A percentile compares a stretch with the other conserved stretches of the same genome.
Conservation (phyloP, 1,284 basidiomycete species). For the Stereum hirsutum region DNA sequence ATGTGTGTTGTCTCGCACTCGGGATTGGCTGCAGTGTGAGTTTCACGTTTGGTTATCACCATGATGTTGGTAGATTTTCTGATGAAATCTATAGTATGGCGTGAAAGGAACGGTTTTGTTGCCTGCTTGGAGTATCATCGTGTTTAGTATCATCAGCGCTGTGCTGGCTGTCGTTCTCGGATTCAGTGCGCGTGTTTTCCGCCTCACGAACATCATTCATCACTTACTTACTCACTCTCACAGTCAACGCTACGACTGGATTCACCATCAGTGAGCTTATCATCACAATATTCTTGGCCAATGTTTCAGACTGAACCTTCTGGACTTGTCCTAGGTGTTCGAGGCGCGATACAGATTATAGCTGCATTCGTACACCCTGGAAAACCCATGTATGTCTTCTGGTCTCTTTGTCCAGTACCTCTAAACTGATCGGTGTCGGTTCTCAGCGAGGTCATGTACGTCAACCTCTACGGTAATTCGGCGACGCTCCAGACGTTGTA, state of each 20-base stretch:
- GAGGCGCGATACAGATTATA: slow-evolving; percentile 50
- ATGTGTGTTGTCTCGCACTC: slow-evolving; percentile 38
- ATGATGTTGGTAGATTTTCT: slow-evolving; percentile 11
- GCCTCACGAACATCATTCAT: not conserved
- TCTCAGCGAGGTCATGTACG: slow-evolving; percentile 40
- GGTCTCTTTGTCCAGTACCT: too few species aligned
- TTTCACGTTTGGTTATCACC: not conserved
- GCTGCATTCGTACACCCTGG: slow-evolving; percentile 54
- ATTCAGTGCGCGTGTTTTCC: slow-evolving; percentile 31
- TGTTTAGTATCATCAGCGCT: slow-evolving; percentile 37
- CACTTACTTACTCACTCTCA: not conserved
- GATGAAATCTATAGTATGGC: slow-evolving; percentile 32
- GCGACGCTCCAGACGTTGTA: slow-evolving; percentile 53
- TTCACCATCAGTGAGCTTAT: too few species aligned
- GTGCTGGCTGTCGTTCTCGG: slow-evolving; percentile 38
- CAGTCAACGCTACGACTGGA: slow-evolving; percentile 47
- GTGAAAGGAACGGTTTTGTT: slow-evolving; percentile 33
- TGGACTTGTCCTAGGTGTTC: too few species aligned
- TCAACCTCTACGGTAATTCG: slow-evolving; percentile 44
- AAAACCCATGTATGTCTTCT: slow-evolving; percentile 38
- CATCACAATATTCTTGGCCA: too few species aligned
- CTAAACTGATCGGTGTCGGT: too few species aligned
- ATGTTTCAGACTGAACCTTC: too few species aligned
- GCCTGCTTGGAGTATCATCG: slow-evolving; percentile 43
- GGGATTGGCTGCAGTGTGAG: slow-evolving; percentile 40